Evolutionary conservation across 306 rosid genomes (phyloP).

Genomic region (Cotoneaster glaucophyllus): DNA sequence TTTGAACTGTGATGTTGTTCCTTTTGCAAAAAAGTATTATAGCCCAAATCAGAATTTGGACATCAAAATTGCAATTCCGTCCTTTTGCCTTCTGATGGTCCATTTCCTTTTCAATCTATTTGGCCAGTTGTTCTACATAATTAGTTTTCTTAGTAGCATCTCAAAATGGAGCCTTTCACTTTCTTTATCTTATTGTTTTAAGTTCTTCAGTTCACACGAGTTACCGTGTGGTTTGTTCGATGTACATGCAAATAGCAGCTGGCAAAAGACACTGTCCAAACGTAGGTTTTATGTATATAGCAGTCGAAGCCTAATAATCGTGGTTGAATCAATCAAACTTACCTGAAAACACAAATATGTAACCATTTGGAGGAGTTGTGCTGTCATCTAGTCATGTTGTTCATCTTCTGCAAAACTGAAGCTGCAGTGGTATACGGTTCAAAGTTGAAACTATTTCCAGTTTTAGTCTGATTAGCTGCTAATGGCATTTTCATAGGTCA

Average conservation of each 20-base stretch:
- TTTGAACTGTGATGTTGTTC: no score
- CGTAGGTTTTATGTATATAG: neutral
- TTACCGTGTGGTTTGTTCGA: neutral
- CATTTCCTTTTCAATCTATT: no score
- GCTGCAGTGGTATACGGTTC: neutral
- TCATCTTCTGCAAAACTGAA: neutral
- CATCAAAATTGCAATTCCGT: accelerated
- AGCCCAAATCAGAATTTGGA: no score
- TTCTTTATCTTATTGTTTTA: neutral
- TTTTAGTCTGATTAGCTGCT: neutral
- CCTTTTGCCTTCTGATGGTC: no score
- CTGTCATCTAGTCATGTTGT: neutral
- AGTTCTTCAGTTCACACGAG: neutral
- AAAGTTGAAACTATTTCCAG: neutral
- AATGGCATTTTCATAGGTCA: neutral
- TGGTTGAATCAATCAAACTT: neutral
- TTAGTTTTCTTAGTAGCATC: no score
- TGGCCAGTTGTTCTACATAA: no score
- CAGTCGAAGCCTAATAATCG: neutral
- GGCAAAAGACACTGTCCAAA: neutral
- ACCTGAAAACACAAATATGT: neutral
- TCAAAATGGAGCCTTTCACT: no score
- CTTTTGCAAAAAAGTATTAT: no score
- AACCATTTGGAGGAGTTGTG: neutral
- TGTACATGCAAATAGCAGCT: neutral